Evolutionary conservation across 495 filamentous ascomycete genomes (phyloP), one percentile per base, ranked within the genome.

Genomic region (Neurospora terricola): DNA sequence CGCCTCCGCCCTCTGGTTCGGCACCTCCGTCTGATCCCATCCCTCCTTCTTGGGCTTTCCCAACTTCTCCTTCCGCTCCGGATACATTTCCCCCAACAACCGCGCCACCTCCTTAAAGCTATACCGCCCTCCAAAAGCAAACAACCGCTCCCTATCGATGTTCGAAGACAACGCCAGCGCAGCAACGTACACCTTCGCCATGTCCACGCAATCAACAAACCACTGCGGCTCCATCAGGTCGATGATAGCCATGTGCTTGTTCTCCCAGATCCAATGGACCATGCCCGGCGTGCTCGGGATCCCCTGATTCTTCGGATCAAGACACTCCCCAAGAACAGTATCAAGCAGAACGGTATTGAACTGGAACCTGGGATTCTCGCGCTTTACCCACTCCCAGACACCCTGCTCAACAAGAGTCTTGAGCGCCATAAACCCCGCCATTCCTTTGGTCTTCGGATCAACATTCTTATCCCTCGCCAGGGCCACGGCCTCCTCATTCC

Each of bases 401-500:
- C 74, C 75, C 68, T 80, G 69, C 75, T 84, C 81, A 9, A 81
- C 72, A 2, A 79, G 45, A 12, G 78, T 76, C 74, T 80, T 81
- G 27, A 80, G 73, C n/a, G 81, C 82, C 80, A 83, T 83, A 48
- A 78, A 81, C 27, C 76, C 76, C 9, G 73, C 70, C 42, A 83
- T 74, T 12, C 78, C 80, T 40, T 80, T 80, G 10, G 71, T 69
- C 1, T 54, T 23, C 21, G 70, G 43, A 2, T 48, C 23, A n/a
- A 73, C 68, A 7, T 38, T n/a, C 38, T 30, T 59, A 21, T 81
- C 73, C 43, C 75, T 75, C 37, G 76, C 76, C 71, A 78, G 38
- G 14, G 66, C 72, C 18, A 82, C 42, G 3, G 78, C 80, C 30
- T 79, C 72, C 2, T 81, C 78, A 23, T 84, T 83, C 70, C 62